Conservation (phyloP, 768 basidiomycete species). For the Russula earlei region DNA sequence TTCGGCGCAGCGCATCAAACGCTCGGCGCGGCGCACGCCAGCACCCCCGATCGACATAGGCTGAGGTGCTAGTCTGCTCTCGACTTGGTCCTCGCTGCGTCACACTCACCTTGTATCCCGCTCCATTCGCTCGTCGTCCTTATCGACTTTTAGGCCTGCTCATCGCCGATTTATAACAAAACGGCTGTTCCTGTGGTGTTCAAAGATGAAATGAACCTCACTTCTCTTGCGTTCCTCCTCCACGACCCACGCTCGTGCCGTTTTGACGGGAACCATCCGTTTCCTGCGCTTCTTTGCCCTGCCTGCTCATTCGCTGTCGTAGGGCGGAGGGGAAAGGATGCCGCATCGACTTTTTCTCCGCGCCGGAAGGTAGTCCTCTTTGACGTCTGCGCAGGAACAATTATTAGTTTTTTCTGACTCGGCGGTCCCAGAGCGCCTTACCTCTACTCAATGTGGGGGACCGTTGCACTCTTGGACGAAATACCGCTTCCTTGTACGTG, state of each 20-base stretch:
- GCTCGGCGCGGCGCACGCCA: neutral
- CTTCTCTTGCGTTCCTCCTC: constrained; percentile 6
- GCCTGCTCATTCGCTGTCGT: constrained; percentile 11
- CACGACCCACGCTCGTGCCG: constrained; percentile 12
- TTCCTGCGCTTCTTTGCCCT: constrained; percentile 7
- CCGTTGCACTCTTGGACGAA: constrained; percentile 11
- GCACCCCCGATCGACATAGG: constrained; percentile 5
- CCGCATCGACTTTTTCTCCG: constrained; percentile 10
- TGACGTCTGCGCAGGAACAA: constrained; percentile 8
- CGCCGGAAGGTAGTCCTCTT: constrained; percentile 10
- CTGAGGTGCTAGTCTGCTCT: neutral
- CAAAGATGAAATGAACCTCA: constrained; percentile 4
- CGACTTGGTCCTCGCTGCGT: neutral
- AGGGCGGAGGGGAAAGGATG: constrained; percentile 5
- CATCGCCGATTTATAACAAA: constrained; percentile 13
- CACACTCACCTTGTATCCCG: neutral
- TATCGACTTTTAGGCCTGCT: neutral
- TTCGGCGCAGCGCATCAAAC: neutral
- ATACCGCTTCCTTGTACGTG: constrained; percentile 16
- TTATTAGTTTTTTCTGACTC: constrained; percentile 4
- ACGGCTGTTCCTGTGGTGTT: constrained; percentile 14
- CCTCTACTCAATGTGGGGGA: constrained; percentile 5
- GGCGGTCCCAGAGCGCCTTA: constrained; percentile 16
- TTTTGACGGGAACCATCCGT: constrained; percentile 14
- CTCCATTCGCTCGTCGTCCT: neutral